Evolutionary conservation across 768 basidiomycete species (phyloP).

Genomic region (Leucosporidium yakuticum): DNA sequence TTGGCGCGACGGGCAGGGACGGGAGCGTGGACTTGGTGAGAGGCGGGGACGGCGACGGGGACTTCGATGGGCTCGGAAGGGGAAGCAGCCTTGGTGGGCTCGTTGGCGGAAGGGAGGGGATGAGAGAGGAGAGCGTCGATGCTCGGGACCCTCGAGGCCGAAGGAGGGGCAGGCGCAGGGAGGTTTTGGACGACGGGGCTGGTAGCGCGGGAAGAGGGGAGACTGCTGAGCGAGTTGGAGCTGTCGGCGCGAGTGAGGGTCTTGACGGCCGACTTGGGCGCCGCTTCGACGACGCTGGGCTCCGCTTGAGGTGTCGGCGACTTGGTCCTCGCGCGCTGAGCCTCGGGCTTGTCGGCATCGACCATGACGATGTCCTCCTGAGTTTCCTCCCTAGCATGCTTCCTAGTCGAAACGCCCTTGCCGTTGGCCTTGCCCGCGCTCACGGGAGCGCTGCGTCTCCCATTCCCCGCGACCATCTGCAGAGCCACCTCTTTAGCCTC

Average conservation of each 20-base stretch:
- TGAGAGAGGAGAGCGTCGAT: background rate
- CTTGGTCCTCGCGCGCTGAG: background rate
- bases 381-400: no score
- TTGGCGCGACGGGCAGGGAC: background rate
- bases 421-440: slow-evolving; percentile 4
- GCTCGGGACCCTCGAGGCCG: background rate
- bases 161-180: background rate
- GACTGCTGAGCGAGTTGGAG: background rate
- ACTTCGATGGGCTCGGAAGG: background rate
- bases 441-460: slow-evolving; percentile 12
- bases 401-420: background rate
- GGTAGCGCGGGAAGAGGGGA: background rate
- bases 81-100: background rate
- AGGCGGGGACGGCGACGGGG: background rate
- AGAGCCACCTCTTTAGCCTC: background rate
- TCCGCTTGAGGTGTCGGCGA: background rate
- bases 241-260: background rate
- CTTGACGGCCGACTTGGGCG: slow-evolving; percentile 12
- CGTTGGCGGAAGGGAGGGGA: background rate
- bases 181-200: background rate
- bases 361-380: slow-evolving; percentile 14
- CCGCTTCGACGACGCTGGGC: no score
- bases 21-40: background rate
- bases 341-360: background rate
- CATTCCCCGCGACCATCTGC: slow-evolving; percentile 9